Evolutionary conservation across 345 rosid genomes (phyloP).

Genomic region (Acer saccharum): DNA sequence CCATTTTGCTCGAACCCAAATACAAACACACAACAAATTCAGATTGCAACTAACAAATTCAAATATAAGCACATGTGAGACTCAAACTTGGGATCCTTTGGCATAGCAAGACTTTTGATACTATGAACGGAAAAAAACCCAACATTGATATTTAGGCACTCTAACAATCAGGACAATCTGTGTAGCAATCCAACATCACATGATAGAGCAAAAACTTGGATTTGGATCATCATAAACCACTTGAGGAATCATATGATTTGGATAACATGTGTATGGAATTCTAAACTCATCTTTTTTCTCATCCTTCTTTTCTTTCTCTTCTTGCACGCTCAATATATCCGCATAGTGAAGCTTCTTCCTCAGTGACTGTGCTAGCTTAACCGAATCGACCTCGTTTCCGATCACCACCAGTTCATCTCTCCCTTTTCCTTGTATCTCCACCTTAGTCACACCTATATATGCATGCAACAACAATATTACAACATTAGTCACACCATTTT

Average conservation of each 20-base stretch:
- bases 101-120: no score
- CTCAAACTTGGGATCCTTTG: no score
- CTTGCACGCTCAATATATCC: not conserved
- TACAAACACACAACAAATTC: no score
- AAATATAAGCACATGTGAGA: no score
- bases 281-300: not conserved
- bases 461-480: not conserved
- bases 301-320: not conserved
- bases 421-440: constrained; percentile 16
- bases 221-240: not conserved
- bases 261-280: no score
- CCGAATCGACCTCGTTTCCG: constrained; percentile 8
- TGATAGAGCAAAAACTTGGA: not conserved
- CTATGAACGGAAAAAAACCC: no score
- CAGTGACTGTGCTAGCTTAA: not conserved
- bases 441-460: constrained; percentile 17
- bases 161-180: no score
- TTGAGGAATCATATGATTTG: not conserved
- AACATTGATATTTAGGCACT: no score
- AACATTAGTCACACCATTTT: not conserved
- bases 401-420: constrained; percentile 20
- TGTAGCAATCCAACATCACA: not conserved
- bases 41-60: no score
- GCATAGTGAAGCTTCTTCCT: constrained; percentile 14
- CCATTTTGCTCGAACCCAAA: no score